Base-by-base conservation (phyloP, 768 basidiomycete species). In the Clavulina sp. region DNA sequence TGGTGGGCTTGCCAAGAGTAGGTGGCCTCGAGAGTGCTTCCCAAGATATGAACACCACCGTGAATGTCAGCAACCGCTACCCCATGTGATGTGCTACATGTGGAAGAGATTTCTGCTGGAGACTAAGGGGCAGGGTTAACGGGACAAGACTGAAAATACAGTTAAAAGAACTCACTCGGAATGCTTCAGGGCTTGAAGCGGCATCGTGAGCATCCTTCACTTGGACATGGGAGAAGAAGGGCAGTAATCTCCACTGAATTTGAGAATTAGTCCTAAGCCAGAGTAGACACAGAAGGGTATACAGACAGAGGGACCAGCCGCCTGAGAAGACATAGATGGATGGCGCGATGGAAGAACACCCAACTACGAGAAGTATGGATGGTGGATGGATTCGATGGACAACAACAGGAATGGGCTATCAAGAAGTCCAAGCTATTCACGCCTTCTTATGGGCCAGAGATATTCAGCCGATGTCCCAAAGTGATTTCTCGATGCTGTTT, bases 201-300 rank as follows among this genome's bases (percentile, higher is more conserved):
- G 85, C 68, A 61, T 93, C 84, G 59, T 91, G 77, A 2, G 72
- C 69, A 59, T 88, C 87, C 62, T 79, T 86, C 56, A 91, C 78
- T 7, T 77, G 74, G 3, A 76, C 72, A 9, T 73, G 69, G 57
- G 89, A 80, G 61, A 95, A 96, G 76, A 95, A 95, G 2, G 78
- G 71, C 68, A 93, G 93, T 61, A 89, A 84, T 48, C 83, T 74
- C 78, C 83, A 87, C 85, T 92, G 63, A n/a, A n/a, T n/a, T n/a
- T n/a, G n/a, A n/a, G n/a, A n/a, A n/a, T n/a, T n/a, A n/a, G n/a
- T n/a, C n/a, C n/a, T n/a, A n/a, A n/a, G n/a, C n/a, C n/a, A n/a
- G n/a, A n/a, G n/a, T n/a, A n/a, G n/a, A n/a, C n/a, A n/a, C n/a
- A n/a, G n/a, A n/a, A n/a, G n/a, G n/a, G n/a, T n/a, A n/a, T n/a